Conservation (phyloP, 768 basidiomycete genomes). For the Pholiota microspora region DNA sequence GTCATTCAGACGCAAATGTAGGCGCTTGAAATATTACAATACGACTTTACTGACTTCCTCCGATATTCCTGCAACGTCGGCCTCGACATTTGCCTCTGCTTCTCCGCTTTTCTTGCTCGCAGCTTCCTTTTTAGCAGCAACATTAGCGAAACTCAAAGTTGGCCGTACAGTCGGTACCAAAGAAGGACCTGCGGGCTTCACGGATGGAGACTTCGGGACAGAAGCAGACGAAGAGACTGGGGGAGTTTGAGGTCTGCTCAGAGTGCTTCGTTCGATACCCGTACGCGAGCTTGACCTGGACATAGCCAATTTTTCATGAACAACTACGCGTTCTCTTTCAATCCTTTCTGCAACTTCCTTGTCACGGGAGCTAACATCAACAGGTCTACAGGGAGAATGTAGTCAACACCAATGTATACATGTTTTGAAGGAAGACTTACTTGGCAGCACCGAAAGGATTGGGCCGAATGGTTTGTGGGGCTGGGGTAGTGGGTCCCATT, state of each 20-base stretch:
- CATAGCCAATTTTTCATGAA: slow-evolving; percentile 51
- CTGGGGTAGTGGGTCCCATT: slow-evolving; percentile 46
- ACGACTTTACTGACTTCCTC: slow-evolving; percentile 15
- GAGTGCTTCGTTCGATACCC: slow-evolving; percentile 43
- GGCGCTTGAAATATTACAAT: background rate
- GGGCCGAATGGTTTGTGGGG: slow-evolving; percentile 39
- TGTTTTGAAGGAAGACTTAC: slow-evolving; percentile 48
- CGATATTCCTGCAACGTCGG: slow-evolving; percentile 11
- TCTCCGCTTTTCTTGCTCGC: slow-evolving; percentile 16
- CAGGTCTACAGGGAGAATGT: slow-evolving; percentile 52
- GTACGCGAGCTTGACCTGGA: slow-evolving; percentile 51
- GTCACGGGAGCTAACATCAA: slow-evolving; percentile 79
- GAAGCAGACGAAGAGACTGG: slow-evolving; percentile 26
- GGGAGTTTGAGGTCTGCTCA: slow-evolving; percentile 29
- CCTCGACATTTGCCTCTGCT: slow-evolving; percentile 12
- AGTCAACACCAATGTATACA: background rate
- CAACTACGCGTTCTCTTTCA: slow-evolving; percentile 62
- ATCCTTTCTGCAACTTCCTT: slow-evolving; percentile 71
- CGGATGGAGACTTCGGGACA: slow-evolving; percentile 27
- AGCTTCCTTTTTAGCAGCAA: slow-evolving; percentile 53
- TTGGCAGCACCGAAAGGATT: slow-evolving; percentile 89
- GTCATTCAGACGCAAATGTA: background rate
- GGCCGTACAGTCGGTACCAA: slow-evolving; percentile 60
- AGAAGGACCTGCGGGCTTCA: slow-evolving; percentile 27
- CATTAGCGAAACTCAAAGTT: slow-evolving; percentile 79